Base-by-base conservation (phyloP, 2,329 filamentous ascomycete species). In the Fusarium sp. region DNA sequence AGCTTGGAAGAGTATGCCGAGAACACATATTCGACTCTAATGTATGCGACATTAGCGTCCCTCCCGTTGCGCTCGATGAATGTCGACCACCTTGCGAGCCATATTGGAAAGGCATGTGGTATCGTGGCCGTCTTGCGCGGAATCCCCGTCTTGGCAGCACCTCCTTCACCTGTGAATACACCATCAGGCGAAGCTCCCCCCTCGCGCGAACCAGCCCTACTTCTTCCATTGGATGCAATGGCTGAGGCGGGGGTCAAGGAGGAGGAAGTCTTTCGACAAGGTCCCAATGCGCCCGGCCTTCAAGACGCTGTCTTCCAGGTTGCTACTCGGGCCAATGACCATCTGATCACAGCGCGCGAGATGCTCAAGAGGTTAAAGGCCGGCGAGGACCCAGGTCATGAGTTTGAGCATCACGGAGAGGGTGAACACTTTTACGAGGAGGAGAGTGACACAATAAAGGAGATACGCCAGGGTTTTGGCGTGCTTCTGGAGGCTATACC, bases 301-400 rank as follows among this genome's bases (percentile, higher is more conserved):
- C 92, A 93, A 70, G 96, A 99, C 82, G 96, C 95, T 5, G 91
- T 98, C 1, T 99, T 98, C 83, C 89, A 91, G 5, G 94, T 99
- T 16, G 97, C 97, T 0, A 99, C 97, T 0, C 90, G 96, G 41
- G 97, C 97, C 8, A 97, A 97, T 80, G 97, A 99, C 81, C 97
- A 99, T 83, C 87, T 99, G 37, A 97, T 98, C 76, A 98, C 96
- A 0, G 96, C 94, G 2, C 88, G 95, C 68, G 94, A 98, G 81
- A 98, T 99, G 95, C 83, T 98, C 70, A 92, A 91, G 79, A 94
- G 94, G 78, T 85, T 98, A 23, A 90, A 90, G 64, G 91, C 91
- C 5, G 94, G 95, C 2, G 85, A 93, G 76, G 92, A 91, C 58
- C 90, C 94, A 0, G 94, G 93, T 0, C 96, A 98, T 81, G 94